These are phyloP conservation scores for Gossypium turneri DNA, from an alignment of 345 rosid species.

Conservation along the genomic window DNA sequence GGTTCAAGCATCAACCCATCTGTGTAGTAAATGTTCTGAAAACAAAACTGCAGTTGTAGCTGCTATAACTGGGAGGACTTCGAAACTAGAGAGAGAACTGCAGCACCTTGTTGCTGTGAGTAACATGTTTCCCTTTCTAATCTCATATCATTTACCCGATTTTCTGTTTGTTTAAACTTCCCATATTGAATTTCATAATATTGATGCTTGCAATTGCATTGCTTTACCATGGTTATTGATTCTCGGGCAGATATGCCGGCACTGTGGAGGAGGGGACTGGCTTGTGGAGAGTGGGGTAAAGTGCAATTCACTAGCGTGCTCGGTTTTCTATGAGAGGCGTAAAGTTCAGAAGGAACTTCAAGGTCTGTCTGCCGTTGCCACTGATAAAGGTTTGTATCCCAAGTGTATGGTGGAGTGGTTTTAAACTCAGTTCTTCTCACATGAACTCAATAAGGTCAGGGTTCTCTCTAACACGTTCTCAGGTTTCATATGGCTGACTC, in stretches of 20 bases:
- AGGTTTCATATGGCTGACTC: background rate
- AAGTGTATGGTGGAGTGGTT: slow-evolving; percentile 91
- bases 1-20: slow-evolving; percentile 60
- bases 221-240: background rate
- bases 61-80: slow-evolving; percentile 68
- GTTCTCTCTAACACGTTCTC: background rate
- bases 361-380: slow-evolving; percentile 58
- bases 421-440: slow-evolving; percentile 24
- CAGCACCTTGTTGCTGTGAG: slow-evolving; percentile 83
- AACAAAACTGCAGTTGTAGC: slow-evolving; percentile 51
- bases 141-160: background rate
- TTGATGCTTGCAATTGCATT: background rate
- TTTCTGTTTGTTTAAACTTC: background rate
- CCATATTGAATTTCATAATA: background rate
- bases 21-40: slow-evolving; percentile 60
- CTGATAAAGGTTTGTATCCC: slow-evolving; percentile 62
- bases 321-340: slow-evolving; percentile 81
- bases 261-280: slow-evolving; percentile 99
- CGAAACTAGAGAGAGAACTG: slow-evolving; percentile 81
- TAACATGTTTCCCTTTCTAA: slow-evolving; percentile 2
- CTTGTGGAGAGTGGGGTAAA: slow-evolving; percentile 75
- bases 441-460: background rate
- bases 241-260: slow-evolving; percentile 72
- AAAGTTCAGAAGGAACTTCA: slow-evolving; percentile 87
- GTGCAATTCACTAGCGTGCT: slow-evolving; percentile 82